A percentile compares a stretch with the other conserved stretches of the same genome.
Evolutionary conservation across 1,139 yeast species (phyloP).

Genomic region (Lodderomyces oxycetoniae): DNA sequence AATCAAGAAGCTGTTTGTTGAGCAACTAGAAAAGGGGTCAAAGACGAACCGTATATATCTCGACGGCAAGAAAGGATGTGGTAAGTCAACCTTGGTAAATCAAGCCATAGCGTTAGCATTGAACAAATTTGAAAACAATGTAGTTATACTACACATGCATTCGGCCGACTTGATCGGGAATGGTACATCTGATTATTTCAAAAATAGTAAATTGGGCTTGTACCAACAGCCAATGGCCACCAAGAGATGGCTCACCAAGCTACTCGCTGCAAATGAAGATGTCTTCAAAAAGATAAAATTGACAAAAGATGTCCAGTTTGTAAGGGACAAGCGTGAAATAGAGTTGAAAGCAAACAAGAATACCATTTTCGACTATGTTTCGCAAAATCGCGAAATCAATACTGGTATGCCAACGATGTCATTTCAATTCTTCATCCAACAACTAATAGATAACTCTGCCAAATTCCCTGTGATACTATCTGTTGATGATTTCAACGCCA

Average conservation of each 20-base stretch:
- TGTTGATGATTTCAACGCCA: conserved; percentile 70
- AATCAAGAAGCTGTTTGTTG: conserved; percentile 24
- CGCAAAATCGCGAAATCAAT: conserved; percentile 39
- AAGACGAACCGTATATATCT: conserved; percentile 50
- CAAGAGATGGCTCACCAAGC: conserved; percentile 54
- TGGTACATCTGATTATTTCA: conserved; percentile 68
- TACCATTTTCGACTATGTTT: conserved; percentile 38
- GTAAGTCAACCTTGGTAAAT: conserved; percentile 70
- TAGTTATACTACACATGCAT: conserved; percentile 63
- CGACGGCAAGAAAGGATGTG: conserved; percentile 72
- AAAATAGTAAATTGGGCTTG: conserved; percentile 42
- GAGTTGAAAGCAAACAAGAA: conserved; percentile 39
- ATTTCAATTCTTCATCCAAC: conserved; percentile 53
- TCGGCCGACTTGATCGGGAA: conserved; percentile 58
- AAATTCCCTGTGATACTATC: conserved; percentile 61
- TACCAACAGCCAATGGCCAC: conserved; percentile 82
- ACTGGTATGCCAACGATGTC: conserved; percentile 31
- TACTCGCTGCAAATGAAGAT: conserved; percentile 53
- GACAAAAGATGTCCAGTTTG: conserved; percentile 38
- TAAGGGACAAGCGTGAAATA: conserved; percentile 30
- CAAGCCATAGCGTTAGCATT: conserved; percentile 62
- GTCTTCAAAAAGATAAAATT: conserved; percentile 48
- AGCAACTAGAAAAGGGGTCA: conserved; percentile 18
- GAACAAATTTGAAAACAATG: conserved; percentile 41
- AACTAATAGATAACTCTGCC: conserved; percentile 43